Conservation (phyloP, 306 rosid species). For the Casuarina equisetifolia region DNA sequence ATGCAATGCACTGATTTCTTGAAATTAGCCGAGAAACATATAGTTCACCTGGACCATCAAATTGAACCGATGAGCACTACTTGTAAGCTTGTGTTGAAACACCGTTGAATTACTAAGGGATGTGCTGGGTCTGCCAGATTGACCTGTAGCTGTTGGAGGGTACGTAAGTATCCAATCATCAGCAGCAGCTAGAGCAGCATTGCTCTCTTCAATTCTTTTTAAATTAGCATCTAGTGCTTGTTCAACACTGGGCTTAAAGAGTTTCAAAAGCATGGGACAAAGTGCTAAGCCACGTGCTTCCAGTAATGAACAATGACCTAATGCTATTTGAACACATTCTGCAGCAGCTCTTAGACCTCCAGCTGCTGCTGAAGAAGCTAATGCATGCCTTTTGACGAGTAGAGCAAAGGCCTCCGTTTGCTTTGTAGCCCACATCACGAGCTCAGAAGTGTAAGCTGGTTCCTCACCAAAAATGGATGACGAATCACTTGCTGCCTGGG, state of each 20-base stretch:
- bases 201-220: conserved; percentile 95
- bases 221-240: conserved; percentile 95
- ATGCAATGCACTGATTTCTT: neutral
- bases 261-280: conserved; percentile 89
- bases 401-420: conserved; percentile 85
- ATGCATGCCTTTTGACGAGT: conserved; percentile 90
- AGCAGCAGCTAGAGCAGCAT: conserved; percentile 97
- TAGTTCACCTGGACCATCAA: conserved; percentile 95
- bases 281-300: conserved; percentile 97
- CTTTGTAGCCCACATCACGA: conserved; percentile 95
- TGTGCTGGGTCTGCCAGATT: conserved; percentile 58
- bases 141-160: conserved; percentile 63
- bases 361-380: conserved; percentile 98
- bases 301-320: conserved; percentile 94
- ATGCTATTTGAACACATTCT: conserved; percentile 99
- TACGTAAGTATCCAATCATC: conserved; percentile 89
- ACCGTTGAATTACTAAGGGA: conserved; percentile 45
- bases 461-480: conserved; percentile 82
- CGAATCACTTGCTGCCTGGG: conserved; percentile 94
- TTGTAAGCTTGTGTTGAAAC: conserved; percentile 85
- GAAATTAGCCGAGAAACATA: conserved; percentile 16
- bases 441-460: conserved; percentile 84
- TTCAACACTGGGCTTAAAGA: conserved; percentile 95
- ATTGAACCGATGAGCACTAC: conserved; percentile 98
- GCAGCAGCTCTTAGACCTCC: conserved; percentile 99